Evolutionary conservation across 495 filamentous ascomycete genomes (phyloP).

Genomic region (Aspergillus incahuasiensis): DNA sequence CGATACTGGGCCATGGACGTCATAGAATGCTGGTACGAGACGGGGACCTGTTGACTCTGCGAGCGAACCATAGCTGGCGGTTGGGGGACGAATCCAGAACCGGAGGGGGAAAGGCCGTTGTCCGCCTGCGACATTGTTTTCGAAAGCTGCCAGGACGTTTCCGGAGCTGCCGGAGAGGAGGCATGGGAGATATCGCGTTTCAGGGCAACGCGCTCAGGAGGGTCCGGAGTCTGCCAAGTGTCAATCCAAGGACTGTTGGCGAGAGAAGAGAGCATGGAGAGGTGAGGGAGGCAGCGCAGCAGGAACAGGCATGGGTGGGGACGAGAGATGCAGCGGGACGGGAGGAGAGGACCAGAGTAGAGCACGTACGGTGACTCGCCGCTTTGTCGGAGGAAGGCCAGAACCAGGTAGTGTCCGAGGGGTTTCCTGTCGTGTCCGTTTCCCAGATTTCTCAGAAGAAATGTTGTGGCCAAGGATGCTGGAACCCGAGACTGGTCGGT

Average conservation of each 20-base stretch:
- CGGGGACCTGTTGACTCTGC: constrained; percentile 40
- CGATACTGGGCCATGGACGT: constrained; percentile 27
- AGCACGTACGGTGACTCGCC: constrained; percentile 50
- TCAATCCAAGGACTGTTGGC: constrained; percentile 42
- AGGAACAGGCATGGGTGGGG: constrained; percentile 23
- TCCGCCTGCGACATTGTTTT: constrained; percentile 25
- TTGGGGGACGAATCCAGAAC: constrained; percentile 25
- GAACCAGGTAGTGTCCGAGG: constrained; percentile 40
- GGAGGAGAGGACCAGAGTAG: constrained; percentile 41
- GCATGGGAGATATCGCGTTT: constrained; percentile 33
- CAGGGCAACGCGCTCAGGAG: constrained; percentile 31
- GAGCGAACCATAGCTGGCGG: constrained; percentile 42
- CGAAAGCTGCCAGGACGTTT: constrained; percentile 24
- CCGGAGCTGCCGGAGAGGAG: constrained; percentile 27
- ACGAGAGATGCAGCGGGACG: constrained; percentile 21
- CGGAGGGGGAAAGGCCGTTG: constrained; percentile 17
- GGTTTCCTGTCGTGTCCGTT: constrained; percentile 44
- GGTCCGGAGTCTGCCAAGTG: constrained; percentile 47
- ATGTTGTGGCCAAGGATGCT: constrained; percentile 19
- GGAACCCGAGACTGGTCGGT: constrained; percentile 23
- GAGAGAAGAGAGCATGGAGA: constrained; percentile 18
- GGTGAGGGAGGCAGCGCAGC: constrained; percentile 19
- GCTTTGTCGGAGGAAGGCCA: constrained; percentile 43
- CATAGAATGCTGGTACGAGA: constrained; percentile 31
- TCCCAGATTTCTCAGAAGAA: constrained; percentile 33